These are phyloP conservation scores for Chlamydomonas urium DNA, from an alignment of 139 green algal genomes.

Conservation along the genomic window DNA sequence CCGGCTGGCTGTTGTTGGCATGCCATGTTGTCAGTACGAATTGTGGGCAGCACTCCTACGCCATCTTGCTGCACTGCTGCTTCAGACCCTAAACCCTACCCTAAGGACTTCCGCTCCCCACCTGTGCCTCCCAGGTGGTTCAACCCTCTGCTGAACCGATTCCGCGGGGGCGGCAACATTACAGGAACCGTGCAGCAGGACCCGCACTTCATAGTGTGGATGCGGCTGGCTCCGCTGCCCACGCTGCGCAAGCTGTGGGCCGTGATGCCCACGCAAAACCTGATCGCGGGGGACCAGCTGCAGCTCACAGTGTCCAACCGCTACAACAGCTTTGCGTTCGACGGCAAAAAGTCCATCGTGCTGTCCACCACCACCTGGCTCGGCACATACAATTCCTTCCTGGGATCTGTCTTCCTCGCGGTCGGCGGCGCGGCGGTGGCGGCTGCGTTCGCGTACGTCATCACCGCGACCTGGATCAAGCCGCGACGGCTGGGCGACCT, in stretches of 20 bases:
- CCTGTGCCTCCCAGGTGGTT: constrained; percentile 5
- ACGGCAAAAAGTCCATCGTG: constrained; percentile 67
- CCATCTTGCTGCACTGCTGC: no score
- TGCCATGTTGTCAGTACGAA: no score
- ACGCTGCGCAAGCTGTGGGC: constrained; percentile 62
- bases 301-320: constrained; percentile 4
- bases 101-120: no score
- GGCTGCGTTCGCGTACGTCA: constrained; percentile 40
- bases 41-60: no score
- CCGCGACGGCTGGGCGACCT: background rate
- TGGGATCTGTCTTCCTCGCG: constrained; percentile 69
- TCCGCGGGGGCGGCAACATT: constrained; percentile 18
- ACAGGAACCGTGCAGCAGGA: constrained; percentile 36
- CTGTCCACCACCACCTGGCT: constrained; percentile 77
- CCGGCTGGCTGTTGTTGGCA: no score
- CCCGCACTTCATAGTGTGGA: constrained; percentile 96
- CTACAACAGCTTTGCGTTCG: constrained; percentile 83
- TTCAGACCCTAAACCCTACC: no score
- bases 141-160: constrained; percentile 10
- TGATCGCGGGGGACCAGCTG: constrained; percentile 28
- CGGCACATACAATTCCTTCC: constrained; percentile 71
- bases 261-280: constrained; percentile 28
- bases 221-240: constrained; percentile 73
- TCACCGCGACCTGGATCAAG: background rate
- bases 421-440: constrained; percentile 55